Evolutionary conservation across 116 monocot species (phyloP).

Genomic region (Zostera marina): DNA sequence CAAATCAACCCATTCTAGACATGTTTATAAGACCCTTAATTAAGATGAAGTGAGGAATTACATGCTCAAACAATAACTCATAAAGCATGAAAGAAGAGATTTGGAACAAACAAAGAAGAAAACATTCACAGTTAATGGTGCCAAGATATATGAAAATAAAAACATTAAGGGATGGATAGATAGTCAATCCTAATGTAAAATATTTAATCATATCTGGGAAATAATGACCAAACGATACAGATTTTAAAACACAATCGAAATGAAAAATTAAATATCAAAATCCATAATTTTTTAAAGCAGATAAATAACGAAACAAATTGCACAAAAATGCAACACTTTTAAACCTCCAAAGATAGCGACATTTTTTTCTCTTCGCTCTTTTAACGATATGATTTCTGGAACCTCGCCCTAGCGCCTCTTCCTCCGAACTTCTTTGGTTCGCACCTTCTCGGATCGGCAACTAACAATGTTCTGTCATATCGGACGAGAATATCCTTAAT

Average conservation of each 20-base stretch:
- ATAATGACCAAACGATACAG: neutral
- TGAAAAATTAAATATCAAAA: neutral
- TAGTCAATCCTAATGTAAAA: neutral
- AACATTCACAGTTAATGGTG: no score
- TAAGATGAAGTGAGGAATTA: no score
- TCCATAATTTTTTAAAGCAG: neutral
- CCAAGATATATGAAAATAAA: no score
- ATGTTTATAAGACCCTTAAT: no score
- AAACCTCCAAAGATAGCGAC: neutral
- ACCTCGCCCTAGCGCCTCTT: slow-evolving; percentile 39
- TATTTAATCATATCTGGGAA: neutral
- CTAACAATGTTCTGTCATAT: slow-evolving; percentile 41
- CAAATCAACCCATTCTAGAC: no score
- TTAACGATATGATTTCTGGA: slow-evolving; percentile 54
- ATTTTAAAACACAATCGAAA: neutral
- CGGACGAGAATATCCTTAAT: slow-evolving; percentile 37
- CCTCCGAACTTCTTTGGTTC: slow-evolving; percentile 62
- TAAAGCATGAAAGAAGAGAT: no score
- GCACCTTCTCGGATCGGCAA: slow-evolving; percentile 41
- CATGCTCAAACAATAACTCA: no score
- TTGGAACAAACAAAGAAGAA: no score
- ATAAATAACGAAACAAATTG: no score
- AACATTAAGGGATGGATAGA: no score
- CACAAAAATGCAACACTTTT: neutral
- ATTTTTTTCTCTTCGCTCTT: neutral